Conservation (phyloP, 2,329 filamentous ascomycete species). For the Cladosporium sp. region DNA sequence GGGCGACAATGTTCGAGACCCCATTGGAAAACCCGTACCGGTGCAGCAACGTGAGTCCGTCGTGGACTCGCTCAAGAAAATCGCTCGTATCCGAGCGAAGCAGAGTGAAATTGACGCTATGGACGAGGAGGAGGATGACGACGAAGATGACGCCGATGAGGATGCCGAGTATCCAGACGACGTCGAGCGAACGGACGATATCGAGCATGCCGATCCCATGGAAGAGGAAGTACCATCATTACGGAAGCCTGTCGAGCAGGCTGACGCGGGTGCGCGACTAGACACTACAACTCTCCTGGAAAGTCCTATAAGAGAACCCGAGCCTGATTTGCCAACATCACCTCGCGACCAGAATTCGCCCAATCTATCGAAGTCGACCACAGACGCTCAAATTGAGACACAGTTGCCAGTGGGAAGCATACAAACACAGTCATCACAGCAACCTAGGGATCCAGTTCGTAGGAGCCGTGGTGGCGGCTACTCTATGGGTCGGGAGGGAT, state of each 20-base stretch:
- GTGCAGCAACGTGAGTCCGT: constrained; percentile 19
- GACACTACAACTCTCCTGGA: too few relatives aligned
- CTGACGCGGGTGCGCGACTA: too few relatives aligned
- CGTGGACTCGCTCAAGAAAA: constrained; percentile 17
- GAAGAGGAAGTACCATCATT: too few relatives aligned
- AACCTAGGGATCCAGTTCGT: neutral
- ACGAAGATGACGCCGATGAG: neutral
- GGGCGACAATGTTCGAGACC: constrained; percentile 22
- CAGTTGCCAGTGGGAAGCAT: neutral
- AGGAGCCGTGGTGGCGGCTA: neutral
- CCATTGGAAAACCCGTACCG: constrained; percentile 17
- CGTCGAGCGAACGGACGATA: too few relatives aligned
- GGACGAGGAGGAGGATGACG: constrained; percentile 10
- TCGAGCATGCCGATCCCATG: too few relatives aligned
- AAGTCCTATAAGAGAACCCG: too few relatives aligned
- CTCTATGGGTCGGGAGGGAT: constrained; percentile 5
- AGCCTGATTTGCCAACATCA: neutral
- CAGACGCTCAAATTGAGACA: neutral
- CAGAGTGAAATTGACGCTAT: constrained; percentile 8
- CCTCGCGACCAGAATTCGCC: neutral
- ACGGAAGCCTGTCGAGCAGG: too few relatives aligned
- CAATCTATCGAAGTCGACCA: neutral
- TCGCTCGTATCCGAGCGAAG: constrained; percentile 17
- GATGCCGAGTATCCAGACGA: too few relatives aligned
- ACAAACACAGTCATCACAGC: neutral